Evolutionary conservation across 2,329 filamentous ascomycete species (phyloP).

Genomic region (Sporothrix mexicana): DNA sequence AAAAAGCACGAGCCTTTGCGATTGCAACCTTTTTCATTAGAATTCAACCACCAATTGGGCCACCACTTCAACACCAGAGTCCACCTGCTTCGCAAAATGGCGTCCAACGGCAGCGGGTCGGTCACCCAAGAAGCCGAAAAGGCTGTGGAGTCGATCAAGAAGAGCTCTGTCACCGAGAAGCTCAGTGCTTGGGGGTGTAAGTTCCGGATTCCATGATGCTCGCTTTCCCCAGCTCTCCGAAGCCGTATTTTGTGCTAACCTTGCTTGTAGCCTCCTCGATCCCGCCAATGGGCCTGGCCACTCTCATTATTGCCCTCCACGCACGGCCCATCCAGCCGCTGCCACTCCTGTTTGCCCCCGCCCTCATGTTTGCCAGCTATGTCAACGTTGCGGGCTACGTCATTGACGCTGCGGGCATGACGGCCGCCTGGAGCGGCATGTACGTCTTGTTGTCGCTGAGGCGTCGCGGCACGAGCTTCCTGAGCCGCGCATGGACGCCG

Average conservation of each 20-base stretch:
- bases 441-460: slow-evolving; percentile 63
- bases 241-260: neutral
- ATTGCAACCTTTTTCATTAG: neutral
- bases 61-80: neutral
- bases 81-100: neutral
- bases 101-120: slow-evolving; percentile 5
- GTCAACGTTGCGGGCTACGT: slow-evolving; percentile 65
- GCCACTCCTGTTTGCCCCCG: slow-evolving; percentile 57
- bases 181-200: slow-evolving; percentile 42
- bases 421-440: slow-evolving; percentile 62
- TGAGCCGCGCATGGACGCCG: slow-evolving; percentile 40
- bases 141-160: neutral
- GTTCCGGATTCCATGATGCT: slow-evolving; percentile 17
- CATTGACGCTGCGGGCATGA: slow-evolving; percentile 61
- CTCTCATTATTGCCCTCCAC: slow-evolving; percentile 62
- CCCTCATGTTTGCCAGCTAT: slow-evolving; percentile 63
- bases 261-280: slow-evolving; percentile 55
- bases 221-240: neutral
- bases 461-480: slow-evolving; percentile 42
- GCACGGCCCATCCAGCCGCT: slow-evolving; percentile 58
- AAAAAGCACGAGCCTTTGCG: neutral
- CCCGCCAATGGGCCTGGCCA: slow-evolving; percentile 61
- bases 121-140: neutral
- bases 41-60: neutral
- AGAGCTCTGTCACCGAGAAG: slow-evolving; percentile 34